A percentile compares a stretch with the other conserved stretches of the same genome.
These are phyloP conservation scores for Botrytis paeoniae DNA, from an alignment of 2,329 filamentous ascomycete genomes.

Conservation along the genomic window DNA sequence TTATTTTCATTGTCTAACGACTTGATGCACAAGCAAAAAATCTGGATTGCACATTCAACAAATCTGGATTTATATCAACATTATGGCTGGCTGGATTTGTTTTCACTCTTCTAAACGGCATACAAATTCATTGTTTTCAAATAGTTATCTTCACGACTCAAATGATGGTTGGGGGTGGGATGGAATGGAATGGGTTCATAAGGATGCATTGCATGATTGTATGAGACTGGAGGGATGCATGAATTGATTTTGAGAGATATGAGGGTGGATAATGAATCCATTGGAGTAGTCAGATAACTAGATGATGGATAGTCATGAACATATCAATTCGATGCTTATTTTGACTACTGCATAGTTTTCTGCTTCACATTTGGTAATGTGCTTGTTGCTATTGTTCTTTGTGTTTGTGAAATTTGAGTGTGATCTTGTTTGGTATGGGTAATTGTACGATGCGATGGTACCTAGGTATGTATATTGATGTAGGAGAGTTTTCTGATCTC, in stretches of 20 bases:
- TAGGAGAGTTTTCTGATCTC: background rate
- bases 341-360: background rate
- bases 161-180: constrained; percentile 18
- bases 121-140: constrained; percentile 24
- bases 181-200: constrained; percentile 16
- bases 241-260: constrained; percentile 12
- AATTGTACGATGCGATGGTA: background rate
- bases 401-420: background rate
- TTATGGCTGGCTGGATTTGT: constrained; percentile 17
- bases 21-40: constrained; percentile 15
- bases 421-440: background rate
- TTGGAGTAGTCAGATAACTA: background rate
- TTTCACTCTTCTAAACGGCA: constrained; percentile 9
- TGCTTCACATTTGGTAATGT: background rate
- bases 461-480: background rate
- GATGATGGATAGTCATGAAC: constrained; percentile 14
- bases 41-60: constrained; percentile 18
- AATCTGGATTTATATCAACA: constrained; percentile 17
- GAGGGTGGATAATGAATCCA: constrained; percentile 9
- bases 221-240: constrained; percentile 11
- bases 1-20: constrained; percentile 16
- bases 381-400: background rate
- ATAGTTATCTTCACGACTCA: constrained; percentile 19
- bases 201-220: constrained; percentile 17
- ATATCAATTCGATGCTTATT: constrained; percentile 12